A percentile compares a stretch with the other conserved stretches of the same genome.
Conservation (phyloP, 331 rosid species). For the Pyracantha coccinea region DNA sequence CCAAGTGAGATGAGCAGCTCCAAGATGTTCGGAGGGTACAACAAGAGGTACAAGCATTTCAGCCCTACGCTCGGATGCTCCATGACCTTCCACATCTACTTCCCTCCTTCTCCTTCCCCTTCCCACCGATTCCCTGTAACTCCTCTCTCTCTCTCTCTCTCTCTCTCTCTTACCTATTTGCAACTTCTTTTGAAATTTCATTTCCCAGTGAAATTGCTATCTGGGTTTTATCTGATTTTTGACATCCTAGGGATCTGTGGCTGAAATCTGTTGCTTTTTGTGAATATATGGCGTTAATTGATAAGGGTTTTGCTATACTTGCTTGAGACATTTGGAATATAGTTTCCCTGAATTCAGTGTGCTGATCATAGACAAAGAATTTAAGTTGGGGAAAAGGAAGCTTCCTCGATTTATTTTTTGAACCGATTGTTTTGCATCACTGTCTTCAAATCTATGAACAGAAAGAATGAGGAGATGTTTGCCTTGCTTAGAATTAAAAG, state of each 20-base stretch:
- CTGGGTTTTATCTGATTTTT: constrained; percentile 10
- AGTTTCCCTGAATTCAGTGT: not conserved
- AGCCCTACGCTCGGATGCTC: constrained; percentile 85
- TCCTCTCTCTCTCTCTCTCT: not conserved
- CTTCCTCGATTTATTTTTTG: not conserved
- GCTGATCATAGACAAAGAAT: not conserved
- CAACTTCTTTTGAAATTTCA: not conserved
- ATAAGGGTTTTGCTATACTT: not conserved
- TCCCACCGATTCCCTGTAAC: constrained; percentile 74
- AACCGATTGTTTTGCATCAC: not conserved
- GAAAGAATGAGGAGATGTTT: no score
- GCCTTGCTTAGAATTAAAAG: not conserved
- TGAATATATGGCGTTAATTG: not conserved
- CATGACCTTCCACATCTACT: constrained; percentile 78
- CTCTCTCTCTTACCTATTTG: not conserved
- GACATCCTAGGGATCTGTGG: not conserved
- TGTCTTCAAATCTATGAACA: not conserved
- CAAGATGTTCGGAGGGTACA: constrained; percentile 85
- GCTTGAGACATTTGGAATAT: not conserved
- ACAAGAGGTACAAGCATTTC: constrained; percentile 75
- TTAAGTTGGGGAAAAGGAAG: not conserved
- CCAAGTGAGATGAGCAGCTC: constrained; percentile 57
- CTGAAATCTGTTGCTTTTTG: not conserved
- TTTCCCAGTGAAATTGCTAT: not conserved
- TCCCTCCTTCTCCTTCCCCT: constrained; percentile 56